These are phyloP conservation scores for Microstroma glucosiphilum DNA, from an alignment of 1,284 basidiomycete species.

Conservation along the genomic window DNA sequence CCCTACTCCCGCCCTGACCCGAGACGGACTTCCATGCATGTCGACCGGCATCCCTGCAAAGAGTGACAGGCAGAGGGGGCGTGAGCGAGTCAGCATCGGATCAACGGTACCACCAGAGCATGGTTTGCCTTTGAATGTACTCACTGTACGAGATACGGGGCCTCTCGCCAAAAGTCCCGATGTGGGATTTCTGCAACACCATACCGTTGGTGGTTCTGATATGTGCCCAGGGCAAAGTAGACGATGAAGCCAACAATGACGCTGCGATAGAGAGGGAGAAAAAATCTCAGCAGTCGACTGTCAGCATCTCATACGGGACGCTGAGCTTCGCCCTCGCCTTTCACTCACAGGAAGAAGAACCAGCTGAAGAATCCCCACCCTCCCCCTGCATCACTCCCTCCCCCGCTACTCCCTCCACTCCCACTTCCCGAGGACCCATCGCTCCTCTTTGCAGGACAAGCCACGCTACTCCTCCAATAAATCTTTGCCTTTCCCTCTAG, in stretches of 20 bases:
- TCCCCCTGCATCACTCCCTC: neutral
- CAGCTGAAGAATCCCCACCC: conserved; percentile 8
- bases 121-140: neutral
- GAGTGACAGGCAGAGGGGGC: neutral
- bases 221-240: conserved; percentile 2
- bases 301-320: neutral
- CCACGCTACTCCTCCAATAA: neutral
- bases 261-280: neutral
- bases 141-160: conserved; percentile 5
- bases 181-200: conserved; percentile 6
- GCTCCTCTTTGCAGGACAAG: conserved; percentile 1
- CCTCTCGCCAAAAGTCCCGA: conserved; percentile 6
- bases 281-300: neutral
- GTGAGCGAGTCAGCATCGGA: neutral
- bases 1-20: neutral
- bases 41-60: neutral
- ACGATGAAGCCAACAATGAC: neutral
- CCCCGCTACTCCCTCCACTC: neutral
- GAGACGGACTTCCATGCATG: conserved; percentile 7
- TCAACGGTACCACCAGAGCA: neutral
- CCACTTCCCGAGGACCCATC: neutral
- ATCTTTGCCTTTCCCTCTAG: conserved; percentile 4
- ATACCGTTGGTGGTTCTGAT: conserved; percentile 6
- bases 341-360: conserved; percentile 7
- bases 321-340: neutral